Conservation (phyloP, 306 rosid genomes). For the Citrullus mucosospermus region DNA sequence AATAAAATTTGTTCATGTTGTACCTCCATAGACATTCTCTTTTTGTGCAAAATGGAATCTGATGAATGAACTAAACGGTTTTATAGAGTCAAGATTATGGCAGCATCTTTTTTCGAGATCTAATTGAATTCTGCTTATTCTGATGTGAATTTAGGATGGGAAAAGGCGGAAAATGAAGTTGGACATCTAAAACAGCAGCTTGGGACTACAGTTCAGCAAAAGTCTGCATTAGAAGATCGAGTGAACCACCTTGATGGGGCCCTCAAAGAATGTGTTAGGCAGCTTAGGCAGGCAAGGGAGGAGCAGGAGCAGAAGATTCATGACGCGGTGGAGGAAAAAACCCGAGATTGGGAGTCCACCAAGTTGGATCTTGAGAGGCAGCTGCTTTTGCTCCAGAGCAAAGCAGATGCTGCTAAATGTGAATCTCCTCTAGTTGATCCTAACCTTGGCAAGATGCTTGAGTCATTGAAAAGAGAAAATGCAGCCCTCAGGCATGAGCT, state of each 20-base stretch:
- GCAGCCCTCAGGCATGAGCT: conserved; percentile 55
- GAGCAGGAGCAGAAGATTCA: conserved; percentile 56
- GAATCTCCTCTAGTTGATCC: conserved; percentile 30
- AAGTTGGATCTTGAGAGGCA: conserved; percentile 57
- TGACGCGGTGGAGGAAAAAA: conserved; percentile 47
- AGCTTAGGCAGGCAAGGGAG: conserved; percentile 85
- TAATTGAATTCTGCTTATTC: not conserved
- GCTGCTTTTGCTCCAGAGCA: conserved; percentile 49
- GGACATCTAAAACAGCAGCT: conserved; percentile 55
- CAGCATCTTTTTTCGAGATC: not conserved
- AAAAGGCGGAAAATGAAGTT: conserved; percentile 88
- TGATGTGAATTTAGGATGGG: conserved; percentile 58
- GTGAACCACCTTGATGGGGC: conserved; percentile 87
- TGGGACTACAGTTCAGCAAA: conserved; percentile 43
- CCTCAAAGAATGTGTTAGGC: conserved; percentile 90
- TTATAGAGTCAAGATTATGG: not conserved
- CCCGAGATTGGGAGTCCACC: conserved; percentile 53
- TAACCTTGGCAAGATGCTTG: conserved; percentile 38
- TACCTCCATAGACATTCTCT: not conserved
- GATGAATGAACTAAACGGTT: not conserved
- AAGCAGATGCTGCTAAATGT: conserved; percentile 30
- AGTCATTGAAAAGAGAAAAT: conserved; percentile 60
- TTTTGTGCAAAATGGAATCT: not conserved
- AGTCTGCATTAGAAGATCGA: conserved; percentile 56
- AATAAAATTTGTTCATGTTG: not conserved